Evolutionary conservation across 495 filamentous ascomycete species (phyloP).

Genomic region (Xylaria longipes): DNA sequence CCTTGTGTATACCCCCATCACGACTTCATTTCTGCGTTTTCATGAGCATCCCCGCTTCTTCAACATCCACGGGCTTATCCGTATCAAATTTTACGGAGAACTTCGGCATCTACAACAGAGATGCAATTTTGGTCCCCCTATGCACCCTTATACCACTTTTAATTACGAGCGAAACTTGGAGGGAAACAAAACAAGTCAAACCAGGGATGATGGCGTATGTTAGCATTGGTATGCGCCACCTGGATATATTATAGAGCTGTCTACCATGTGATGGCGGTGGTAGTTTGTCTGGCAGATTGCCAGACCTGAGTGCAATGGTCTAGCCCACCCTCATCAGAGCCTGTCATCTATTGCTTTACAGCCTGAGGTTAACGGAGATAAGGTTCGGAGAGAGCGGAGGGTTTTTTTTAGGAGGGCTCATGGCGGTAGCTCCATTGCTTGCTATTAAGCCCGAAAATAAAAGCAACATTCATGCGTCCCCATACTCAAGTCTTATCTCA

Average conservation of each 20-base stretch:
- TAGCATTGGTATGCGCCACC: slow-evolving; percentile 10
- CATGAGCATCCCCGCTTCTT: slow-evolving; percentile 19
- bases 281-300: slow-evolving; percentile 4
- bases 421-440: not conserved
- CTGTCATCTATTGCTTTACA: not conserved
- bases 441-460: slow-evolving; percentile 5
- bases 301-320: not conserved
- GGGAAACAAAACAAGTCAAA: not conserved
- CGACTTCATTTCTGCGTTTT: slow-evolving; percentile 21
- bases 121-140: not conserved
- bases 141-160: slow-evolving; percentile 13
- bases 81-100: not conserved
- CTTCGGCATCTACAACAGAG: slow-evolving; percentile 5
- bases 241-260: slow-evolving; percentile 22
- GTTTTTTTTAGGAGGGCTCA: not conserved
- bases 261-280: not conserved
- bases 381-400: not conserved
- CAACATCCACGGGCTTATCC: slow-evolving; percentile 1
- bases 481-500: slow-evolving; percentile 1
- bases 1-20: slow-evolving; percentile 35
- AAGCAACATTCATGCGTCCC: slow-evolving; percentile 17
- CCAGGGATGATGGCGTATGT: not conserved
- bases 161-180: slow-evolving; percentile 14
- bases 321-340: not conserved
- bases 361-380: not conserved